Conservation (phyloP, 1,284 basidiomycete species). For the Heliocybe sulcata region DNA sequence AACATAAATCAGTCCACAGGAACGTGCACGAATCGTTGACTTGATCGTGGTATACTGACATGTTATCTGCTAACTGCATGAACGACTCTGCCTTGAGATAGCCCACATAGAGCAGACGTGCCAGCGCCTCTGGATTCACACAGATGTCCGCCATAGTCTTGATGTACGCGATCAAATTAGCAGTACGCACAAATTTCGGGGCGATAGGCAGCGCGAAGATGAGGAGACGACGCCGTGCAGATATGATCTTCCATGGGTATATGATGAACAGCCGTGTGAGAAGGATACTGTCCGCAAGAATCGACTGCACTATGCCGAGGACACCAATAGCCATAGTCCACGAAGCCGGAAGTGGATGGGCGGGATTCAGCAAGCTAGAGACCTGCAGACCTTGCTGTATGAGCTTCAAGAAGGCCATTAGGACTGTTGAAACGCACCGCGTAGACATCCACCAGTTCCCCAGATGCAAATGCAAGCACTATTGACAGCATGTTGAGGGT, state of each 20-base stretch:
- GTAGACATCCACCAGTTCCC: slow-evolving; percentile 6
- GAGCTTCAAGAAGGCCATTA: background rate
- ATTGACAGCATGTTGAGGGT: slow-evolving; percentile 2
- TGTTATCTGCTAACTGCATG: slow-evolving; percentile 21
- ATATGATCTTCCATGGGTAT: slow-evolving; percentile 9
- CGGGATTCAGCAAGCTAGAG: slow-evolving; percentile 2
- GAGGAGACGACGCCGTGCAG: background rate
- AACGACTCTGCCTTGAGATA: slow-evolving; percentile 27
- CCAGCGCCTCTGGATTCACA: background rate
- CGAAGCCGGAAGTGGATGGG: slow-evolving; percentile 2
- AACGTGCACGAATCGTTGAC: no score
- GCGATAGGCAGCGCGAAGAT: slow-evolving; percentile 8
- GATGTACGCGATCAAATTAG: slow-evolving; percentile 8
- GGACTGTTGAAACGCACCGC: no score
- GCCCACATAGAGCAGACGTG: slow-evolving; percentile 9
- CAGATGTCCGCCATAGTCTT: slow-evolving; percentile 3
- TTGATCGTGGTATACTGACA: no score
- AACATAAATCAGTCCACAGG: no score
- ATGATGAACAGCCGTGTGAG: slow-evolving; percentile 21
- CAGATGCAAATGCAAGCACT: slow-evolving; percentile 2
- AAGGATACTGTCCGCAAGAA: slow-evolving; percentile 23
- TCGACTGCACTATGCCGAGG: slow-evolving; percentile 21
- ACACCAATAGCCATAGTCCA: slow-evolving; percentile 15
- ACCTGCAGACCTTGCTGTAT: background rate
- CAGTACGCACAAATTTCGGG: slow-evolving; percentile 8